A percentile compares a stretch with the other conserved stretches of the same genome.
Evolutionary conservation across 1,284 basidiomycete genomes (phyloP).

Genomic region (Entoloma clypeatum): DNA sequence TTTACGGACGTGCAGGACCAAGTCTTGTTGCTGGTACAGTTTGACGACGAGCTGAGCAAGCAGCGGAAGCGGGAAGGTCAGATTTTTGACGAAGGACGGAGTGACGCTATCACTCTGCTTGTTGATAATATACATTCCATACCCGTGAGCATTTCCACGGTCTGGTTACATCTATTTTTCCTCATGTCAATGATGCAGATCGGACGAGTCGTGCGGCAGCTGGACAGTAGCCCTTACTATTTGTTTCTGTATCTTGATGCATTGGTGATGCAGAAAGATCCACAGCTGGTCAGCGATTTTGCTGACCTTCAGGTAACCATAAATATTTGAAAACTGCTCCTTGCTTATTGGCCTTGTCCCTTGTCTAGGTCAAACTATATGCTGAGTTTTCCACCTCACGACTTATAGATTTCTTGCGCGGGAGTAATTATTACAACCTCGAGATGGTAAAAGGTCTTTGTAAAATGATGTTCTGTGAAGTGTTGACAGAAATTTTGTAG

Average conservation of each 20-base stretch:
- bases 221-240: slow-evolving; percentile 75
- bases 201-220: slow-evolving; percentile 83
- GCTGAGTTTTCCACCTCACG: slow-evolving; percentile 81
- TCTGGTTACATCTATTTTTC: background rate
- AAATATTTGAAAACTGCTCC: background rate
- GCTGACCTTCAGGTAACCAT: slow-evolving; percentile 84
- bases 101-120: slow-evolving; percentile 80
- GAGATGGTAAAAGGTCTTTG: slow-evolving; percentile 61
- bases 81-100: slow-evolving; percentile 37
- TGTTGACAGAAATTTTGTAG: slow-evolving; percentile 33
- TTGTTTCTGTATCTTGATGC: slow-evolving; percentile 94
- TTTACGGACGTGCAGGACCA: slow-evolving; percentile 96
- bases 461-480: background rate
- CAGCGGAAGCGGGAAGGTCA: slow-evolving; percentile 44
- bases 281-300: slow-evolving; percentile 76
- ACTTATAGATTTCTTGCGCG: slow-evolving; percentile 88
- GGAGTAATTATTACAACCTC: slow-evolving; percentile 89
- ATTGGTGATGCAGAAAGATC: slow-evolving; percentile 78
- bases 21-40: slow-evolving; percentile 87
- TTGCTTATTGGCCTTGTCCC: background rate
- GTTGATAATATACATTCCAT: slow-evolving; percentile 97
- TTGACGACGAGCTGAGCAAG: slow-evolving; percentile 84
- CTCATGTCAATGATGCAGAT: slow-evolving; percentile 49
- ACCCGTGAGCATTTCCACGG: slow-evolving; percentile 54
- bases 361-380: slow-evolving; percentile 76